Percentiles rank a stretch among this genome's conserved stretches.
Evolutionary conservation across 768 basidiomycete species (phyloP).

Genomic region (Phylloporus scabripes): DNA sequence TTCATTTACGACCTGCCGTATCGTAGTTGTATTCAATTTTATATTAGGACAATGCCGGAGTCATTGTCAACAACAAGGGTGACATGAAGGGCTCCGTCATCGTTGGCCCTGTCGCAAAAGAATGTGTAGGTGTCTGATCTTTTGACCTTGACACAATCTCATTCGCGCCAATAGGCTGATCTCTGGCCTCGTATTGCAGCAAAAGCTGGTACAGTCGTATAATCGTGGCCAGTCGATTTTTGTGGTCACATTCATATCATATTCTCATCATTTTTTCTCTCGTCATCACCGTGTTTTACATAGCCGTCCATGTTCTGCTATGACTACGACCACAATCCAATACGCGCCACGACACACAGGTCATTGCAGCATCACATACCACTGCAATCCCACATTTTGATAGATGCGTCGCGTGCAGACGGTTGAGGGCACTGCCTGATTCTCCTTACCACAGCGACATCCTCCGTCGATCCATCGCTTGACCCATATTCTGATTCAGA

Average conservation of each 20-base stretch:
- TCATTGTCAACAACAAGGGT: slow-evolving; percentile 97
- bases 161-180: slow-evolving; percentile 59
- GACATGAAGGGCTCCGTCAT: slow-evolving; percentile 99
- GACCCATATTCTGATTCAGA: slow-evolving; percentile 18
- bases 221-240: slow-evolving; percentile 27
- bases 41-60: slow-evolving; percentile 86
- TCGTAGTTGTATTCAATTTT: not conserved
- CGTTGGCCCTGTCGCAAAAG: slow-evolving; percentile 97
- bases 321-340: slow-evolving; percentile 14
- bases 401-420: slow-evolving; percentile 22
- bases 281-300: slow-evolving; percentile 13
- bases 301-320: slow-evolving; percentile 16
- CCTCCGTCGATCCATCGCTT: slow-evolving; percentile 4
- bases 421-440: slow-evolving; percentile 15
- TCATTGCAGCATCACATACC: not conserved
- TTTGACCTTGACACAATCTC: not conserved
- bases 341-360: not conserved
- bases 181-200: slow-evolving; percentile 99
- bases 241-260: slow-evolving; percentile 10
- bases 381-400: slow-evolving; percentile 24
- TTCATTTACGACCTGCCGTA: not conserved
- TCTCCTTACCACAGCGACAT: not conserved
- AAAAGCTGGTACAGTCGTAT: slow-evolving; percentile 98
- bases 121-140: slow-evolving; percentile 67
- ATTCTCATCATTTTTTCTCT: slow-evolving; percentile 2